Base-by-base conservation (phyloP, 2,329 filamentous ascomycete species). In the Botryotinia calthae region DNA sequence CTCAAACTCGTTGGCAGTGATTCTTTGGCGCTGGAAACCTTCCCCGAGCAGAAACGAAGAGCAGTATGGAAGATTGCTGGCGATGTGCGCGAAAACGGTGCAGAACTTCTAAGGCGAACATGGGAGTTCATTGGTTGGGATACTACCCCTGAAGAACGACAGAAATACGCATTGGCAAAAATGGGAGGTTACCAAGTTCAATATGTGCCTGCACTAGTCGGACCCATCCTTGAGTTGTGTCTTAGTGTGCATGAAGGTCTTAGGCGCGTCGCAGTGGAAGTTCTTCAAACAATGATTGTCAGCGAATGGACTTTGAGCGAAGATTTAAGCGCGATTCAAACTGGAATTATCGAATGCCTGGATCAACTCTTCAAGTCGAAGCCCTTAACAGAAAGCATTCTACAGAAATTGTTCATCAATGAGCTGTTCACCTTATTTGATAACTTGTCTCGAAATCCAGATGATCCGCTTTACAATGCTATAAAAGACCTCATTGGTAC, bases 91-190 rank as follows among this genome's bases (percentile, higher is more conserved):
- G 95, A 98, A 81, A 88, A 94, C 76, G 96, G 97, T 25, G 95
- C 96, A 6, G 93, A 95, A 68, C 85, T 99, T 14, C 85, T 99
- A 48, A 89, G 92, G 74, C 88, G 89, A 42, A 95, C 92, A 9
- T 99, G 96, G 96, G 93, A 97, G 80, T 93, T 94, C 28, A 97
- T 99, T 75, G 96, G 97, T 20, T 99, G 96, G 96, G 95, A 99
- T 78, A 93, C 94, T 0, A 93, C 88, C 46, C 82, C 86, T 1
- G 95, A 98, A 73, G 95, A 98, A 80, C 88, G 89, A 76, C 85
- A 87, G 72, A 88, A 91, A 40, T 98, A 95, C 79, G 92, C 92
- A 0, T 84, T 98, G 72, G 86, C 89, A 71, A 95, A 91, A 81
- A 92, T 98, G 86, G 97, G 96, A 73, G 96, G 96, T 1, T 99